Percentiles rank a stretch among this genome's conserved stretches.
Conservation (phyloP, 2,329 filamentous ascomycete genomes). For the Aspergillus intermedius region DNA sequence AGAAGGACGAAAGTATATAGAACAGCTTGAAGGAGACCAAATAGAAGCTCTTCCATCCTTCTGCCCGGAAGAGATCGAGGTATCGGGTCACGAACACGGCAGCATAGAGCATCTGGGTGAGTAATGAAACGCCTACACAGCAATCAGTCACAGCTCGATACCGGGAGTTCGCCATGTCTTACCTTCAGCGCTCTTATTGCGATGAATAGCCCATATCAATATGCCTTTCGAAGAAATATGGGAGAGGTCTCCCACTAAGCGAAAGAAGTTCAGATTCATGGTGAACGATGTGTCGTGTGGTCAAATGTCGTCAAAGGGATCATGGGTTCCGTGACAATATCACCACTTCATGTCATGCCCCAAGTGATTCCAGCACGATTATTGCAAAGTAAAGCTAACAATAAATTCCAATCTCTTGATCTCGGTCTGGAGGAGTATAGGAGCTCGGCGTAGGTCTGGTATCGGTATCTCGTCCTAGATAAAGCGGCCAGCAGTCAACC, state of each 20-base stretch:
- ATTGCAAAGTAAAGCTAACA: not conserved
- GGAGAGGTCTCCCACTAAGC: constrained; percentile 74
- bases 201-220: constrained; percentile 83
- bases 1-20: constrained; percentile 76
- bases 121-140: constrained; percentile 69
- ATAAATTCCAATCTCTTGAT: not conserved
- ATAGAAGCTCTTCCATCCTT: constrained; percentile 46
- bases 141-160: constrained; percentile 3
- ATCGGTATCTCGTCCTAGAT: not conserved
- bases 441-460: not conserved
- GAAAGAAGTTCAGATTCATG: constrained; percentile 48
- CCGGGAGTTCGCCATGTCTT: constrained; percentile 9
- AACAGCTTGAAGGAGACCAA: constrained; percentile 83
- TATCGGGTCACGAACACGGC: constrained; percentile 82
- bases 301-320: not conserved
- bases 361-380: not conserved
- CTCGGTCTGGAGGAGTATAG: not conserved
- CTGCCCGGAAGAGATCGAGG: constrained; percentile 63
- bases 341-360: not conserved
- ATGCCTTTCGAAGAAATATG: constrained; percentile 85
- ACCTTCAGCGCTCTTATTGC: constrained; percentile 81
- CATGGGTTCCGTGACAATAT: not conserved
- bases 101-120: constrained; percentile 80
- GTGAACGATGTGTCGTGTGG: constrained; percentile 5
- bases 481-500: not conserved